Evolutionary conservation across 805 yeast genomes (phyloP).

Genomic region (Yarrowia porcina): DNA sequence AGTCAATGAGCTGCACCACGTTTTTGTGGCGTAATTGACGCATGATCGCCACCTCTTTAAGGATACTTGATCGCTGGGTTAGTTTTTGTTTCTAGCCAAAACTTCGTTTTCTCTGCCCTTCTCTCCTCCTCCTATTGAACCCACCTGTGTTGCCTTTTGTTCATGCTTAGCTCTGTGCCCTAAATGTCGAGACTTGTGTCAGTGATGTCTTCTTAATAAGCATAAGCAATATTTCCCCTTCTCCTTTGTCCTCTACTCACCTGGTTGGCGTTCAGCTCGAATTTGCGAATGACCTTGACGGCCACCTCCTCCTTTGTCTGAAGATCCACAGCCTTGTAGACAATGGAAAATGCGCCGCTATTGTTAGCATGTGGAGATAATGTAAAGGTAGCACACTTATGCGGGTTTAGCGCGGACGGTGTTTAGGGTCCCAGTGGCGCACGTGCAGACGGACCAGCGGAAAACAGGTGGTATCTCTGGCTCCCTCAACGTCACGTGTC

Average conservation of each 20-base stretch:
- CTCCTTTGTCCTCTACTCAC: conserved; percentile 31
- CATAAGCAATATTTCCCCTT: background rate
- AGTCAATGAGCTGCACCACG: conserved; percentile 53
- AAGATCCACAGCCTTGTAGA: conserved; percentile 63
- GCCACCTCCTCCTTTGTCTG: conserved; percentile 54
- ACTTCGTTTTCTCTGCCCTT: no score
- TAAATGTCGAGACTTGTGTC: conserved; percentile 15
- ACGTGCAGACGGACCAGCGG: no score
- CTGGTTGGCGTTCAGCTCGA: conserved; percentile 43
- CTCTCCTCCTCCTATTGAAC: background rate
- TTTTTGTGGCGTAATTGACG: conserved; percentile 59
- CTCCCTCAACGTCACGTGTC: no score
- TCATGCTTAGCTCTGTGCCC: conserved; percentile 3
- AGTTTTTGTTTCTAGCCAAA: background rate
- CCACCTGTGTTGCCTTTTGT: conserved; percentile 14
- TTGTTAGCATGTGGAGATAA: conserved; percentile 5
- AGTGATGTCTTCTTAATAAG: background rate
- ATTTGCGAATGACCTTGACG: conserved; percentile 69
- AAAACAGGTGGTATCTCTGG: no score
- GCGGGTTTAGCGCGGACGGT: background rate
- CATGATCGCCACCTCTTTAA: conserved; percentile 74
- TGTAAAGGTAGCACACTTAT: background rate
- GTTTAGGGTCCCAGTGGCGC: no score
- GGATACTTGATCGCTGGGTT: conserved; percentile 47
- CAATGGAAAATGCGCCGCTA: conserved; percentile 85